These are phyloP conservation scores for Tubosaeta sp. DNA, from an alignment of 768 basidiomycete species.

Conservation along the genomic window DNA sequence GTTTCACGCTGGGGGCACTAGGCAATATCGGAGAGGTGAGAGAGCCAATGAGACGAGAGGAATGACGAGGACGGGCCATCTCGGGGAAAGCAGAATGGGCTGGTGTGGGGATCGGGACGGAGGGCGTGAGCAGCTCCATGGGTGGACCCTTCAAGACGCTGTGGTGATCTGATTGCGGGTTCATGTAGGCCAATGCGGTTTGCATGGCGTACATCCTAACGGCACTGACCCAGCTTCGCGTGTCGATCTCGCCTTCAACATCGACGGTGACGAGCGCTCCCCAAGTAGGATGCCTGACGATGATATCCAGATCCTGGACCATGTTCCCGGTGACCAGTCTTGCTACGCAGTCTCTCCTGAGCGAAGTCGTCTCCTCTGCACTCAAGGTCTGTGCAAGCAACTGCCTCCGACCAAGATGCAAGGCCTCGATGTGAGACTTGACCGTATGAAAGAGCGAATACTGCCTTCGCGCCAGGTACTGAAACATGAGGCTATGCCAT, in stretches of 20 bases:
- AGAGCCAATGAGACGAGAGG: slow-evolving; percentile 35
- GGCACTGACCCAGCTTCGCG: slow-evolving; percentile 82
- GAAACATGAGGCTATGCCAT: slow-evolving; percentile 91
- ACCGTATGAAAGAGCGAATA: slow-evolving; percentile 87
- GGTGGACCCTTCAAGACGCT: slow-evolving; percentile 31
- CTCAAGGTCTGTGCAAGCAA: slow-evolving; percentile 84
- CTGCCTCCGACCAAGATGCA: slow-evolving; percentile 90
- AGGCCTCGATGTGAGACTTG: slow-evolving; percentile 81
- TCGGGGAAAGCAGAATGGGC: slow-evolving; percentile 75
- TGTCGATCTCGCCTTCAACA: slow-evolving; percentile 76
- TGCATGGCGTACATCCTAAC: slow-evolving; percentile 92
- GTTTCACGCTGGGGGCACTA: slow-evolving; percentile 22
- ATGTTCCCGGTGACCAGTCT: slow-evolving; percentile 87
- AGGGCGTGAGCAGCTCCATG: slow-evolving; percentile 41
- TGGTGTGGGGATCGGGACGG: slow-evolving; percentile 51
- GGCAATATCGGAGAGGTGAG: slow-evolving; percentile 19
- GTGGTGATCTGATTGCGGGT: slow-evolving; percentile 41
- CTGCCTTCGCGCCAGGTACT: slow-evolving; percentile 83
- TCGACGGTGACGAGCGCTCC: slow-evolving; percentile 90
- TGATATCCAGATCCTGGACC: slow-evolving; percentile 88
- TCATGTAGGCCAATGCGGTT: slow-evolving; percentile 72
- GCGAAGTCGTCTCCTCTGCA: slow-evolving; percentile 75
- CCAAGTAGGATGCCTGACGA: slow-evolving; percentile 92
- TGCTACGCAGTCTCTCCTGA: slow-evolving; percentile 83
- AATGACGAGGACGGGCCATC: slow-evolving; percentile 22